Conservation (phyloP, 257 asterid genomes). For the Petunia secreta region DNA sequence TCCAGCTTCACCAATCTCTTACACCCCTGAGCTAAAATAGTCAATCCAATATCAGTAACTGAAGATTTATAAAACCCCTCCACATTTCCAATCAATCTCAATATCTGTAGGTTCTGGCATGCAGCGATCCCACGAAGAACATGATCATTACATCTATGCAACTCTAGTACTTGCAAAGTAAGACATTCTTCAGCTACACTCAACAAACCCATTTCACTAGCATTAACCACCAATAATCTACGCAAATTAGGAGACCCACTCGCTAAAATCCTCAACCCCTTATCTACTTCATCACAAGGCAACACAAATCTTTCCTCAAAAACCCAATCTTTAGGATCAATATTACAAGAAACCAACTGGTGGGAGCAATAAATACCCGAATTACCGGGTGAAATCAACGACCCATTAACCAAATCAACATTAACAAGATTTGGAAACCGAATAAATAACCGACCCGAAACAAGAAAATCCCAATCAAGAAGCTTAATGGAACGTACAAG, state of each 20-base stretch:
- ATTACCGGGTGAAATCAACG: slow-evolving; percentile 46
- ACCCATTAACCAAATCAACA: slow-evolving; percentile 64
- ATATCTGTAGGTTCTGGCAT: slow-evolving; percentile 59
- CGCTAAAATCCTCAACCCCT: slow-evolving; percentile 56
- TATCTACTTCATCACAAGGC: slow-evolving; percentile 52
- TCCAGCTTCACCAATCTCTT: slow-evolving; percentile 68
- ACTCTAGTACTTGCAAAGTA: slow-evolving; percentile 65
- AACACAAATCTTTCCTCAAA: slow-evolving; percentile 44
- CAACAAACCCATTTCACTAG: slow-evolving; percentile 71
- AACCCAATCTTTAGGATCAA: slow-evolving; percentile 49
- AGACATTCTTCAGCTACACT: slow-evolving; percentile 73
- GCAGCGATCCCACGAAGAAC: slow-evolving; percentile 74
- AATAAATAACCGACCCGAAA: slow-evolving; percentile 62
- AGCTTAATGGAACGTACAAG: slow-evolving; percentile 71
- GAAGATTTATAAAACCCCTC: slow-evolving; percentile 53
- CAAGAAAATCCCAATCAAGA: slow-evolving; percentile 78
- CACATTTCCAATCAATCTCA: slow-evolving; percentile 56
- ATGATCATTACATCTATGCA: slow-evolving; percentile 66
- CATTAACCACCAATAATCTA: slow-evolving; percentile 56
- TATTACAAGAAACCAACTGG: slow-evolving; percentile 40
- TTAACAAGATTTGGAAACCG: slow-evolving; percentile 77
- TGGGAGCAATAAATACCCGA: slow-evolving; percentile 51
- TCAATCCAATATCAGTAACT: slow-evolving; percentile 73
- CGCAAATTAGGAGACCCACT: slow-evolving; percentile 62
- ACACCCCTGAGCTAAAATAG: slow-evolving; percentile 79